phyloP scores from a whole-genome alignment of 805 yeast genomes.

The Spathaspora girioi region DNA sequence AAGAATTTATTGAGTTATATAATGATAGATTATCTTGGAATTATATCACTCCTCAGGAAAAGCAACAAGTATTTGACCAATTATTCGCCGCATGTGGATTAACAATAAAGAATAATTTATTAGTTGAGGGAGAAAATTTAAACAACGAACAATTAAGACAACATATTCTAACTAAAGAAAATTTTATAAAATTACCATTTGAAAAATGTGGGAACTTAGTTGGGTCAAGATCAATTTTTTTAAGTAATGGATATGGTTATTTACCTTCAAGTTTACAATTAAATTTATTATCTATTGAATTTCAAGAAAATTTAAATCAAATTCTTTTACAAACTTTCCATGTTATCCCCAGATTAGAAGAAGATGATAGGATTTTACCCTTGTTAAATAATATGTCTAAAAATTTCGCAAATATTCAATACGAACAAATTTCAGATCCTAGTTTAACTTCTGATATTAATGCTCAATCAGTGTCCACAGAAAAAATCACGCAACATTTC shows the following conservation, averaged over 20 bases:
- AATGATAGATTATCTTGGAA: conserved; percentile 61
- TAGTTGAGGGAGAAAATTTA: conserved; percentile 28
- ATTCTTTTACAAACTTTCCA: conserved; percentile 68
- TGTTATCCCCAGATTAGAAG: conserved; percentile 79
- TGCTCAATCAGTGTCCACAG: conserved; percentile 54
- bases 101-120: conserved; percentile 32
- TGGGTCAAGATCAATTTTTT: conserved; percentile 63
- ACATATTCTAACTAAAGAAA: conserved; percentile 51
- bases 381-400: conserved; percentile 73
- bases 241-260: conserved; percentile 72
- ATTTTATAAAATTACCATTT: conserved; percentile 81
- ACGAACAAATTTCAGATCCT: conserved; percentile 37
- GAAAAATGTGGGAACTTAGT: conserved; percentile 79
- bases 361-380: conserved; percentile 86
- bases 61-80: conserved; percentile 41
- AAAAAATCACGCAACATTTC: conserved; percentile 56
- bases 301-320: conserved; percentile 45
- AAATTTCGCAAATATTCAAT: conserved; percentile 42
- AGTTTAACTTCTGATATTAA: conserved; percentile 46
- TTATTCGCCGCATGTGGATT: conserved; percentile 54
- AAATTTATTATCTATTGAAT: conserved; percentile 67
- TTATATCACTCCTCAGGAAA: conserved; percentile 61
- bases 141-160: conserved; percentile 49
- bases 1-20: conserved; percentile 56
- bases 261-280: conserved; percentile 81